These are phyloP conservation scores for Fonsecaea pedrosoi DNA, from an alignment of 2,329 filamentous ascomycete genomes.

Conservation along the genomic window DNA sequence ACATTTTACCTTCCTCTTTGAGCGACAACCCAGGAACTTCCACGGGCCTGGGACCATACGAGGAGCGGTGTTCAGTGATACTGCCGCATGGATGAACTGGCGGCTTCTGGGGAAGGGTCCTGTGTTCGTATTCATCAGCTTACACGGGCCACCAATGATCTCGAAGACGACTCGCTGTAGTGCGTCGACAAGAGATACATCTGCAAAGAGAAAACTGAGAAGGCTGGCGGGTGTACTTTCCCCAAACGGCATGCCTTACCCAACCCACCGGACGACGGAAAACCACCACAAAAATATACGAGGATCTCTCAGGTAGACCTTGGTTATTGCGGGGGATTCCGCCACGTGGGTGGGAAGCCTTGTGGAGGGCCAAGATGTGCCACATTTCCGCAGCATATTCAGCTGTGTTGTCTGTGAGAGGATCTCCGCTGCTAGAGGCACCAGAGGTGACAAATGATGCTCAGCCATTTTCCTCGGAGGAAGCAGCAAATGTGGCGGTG, in stretches of 20 bases:
- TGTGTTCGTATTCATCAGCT: not conserved
- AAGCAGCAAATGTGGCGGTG: conserved; percentile 17
- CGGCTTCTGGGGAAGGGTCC: not conserved
- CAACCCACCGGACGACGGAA: conserved; percentile 9
- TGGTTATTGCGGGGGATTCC: not conserved
- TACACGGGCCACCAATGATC: not conserved
- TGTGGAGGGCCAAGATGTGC: not conserved
- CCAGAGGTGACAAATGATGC: not conserved
- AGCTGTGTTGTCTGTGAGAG: not conserved
- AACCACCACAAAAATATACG: not conserved
- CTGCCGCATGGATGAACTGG: not conserved
- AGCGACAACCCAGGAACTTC: not conserved
- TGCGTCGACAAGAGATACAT: not conserved
- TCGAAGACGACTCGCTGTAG: not conserved
- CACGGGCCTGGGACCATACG: not conserved
- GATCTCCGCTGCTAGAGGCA: too few relatives aligned
- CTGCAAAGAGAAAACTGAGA: conserved; percentile 5
- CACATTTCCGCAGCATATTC: conserved; percentile 1
- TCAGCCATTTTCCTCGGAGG: conserved; percentile 9
- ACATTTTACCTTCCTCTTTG: not conserved
- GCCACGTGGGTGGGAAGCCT: not conserved
- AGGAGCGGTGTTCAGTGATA: not conserved
- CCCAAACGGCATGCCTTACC: conserved; percentile 9
- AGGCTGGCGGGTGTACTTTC: conserved; percentile 19
- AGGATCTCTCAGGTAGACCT: not conserved